These are phyloP conservation scores for Epithemia pelagica DNA, from an alignment of 108 stramenopile genomes.

Conservation along the genomic window DNA sequence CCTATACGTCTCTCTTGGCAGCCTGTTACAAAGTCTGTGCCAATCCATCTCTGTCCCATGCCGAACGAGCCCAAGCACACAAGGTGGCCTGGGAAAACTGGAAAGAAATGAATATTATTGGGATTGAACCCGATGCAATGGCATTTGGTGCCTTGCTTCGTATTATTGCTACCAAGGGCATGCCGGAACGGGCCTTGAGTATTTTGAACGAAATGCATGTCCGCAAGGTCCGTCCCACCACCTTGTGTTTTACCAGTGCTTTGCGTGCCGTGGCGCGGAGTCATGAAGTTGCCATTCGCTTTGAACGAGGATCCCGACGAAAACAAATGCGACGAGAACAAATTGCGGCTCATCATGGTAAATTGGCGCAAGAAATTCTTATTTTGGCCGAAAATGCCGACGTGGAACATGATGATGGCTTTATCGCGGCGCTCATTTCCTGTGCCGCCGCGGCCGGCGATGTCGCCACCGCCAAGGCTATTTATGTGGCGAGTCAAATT, in stretches of 20 bases:
- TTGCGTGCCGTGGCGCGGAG: conserved; percentile 59
- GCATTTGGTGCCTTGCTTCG: conserved; percentile 77
- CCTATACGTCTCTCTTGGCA: conserved; percentile 78
- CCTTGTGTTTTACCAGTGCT: conserved; percentile 69
- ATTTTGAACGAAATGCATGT: conserved; percentile 73
- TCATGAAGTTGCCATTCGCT: conserved; percentile 65
- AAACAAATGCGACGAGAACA: conserved; percentile 53
- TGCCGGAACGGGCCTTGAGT: conserved; percentile 66
- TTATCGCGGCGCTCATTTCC: conserved; percentile 67
- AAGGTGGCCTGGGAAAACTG: conserved; percentile 69
- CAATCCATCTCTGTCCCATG: conserved; percentile 54
- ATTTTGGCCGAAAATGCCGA: conserved; percentile 71
- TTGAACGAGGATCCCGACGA: conserved; percentile 54
- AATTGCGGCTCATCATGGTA: conserved; percentile 69
- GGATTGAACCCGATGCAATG: conserved; percentile 75
- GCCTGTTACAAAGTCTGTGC: conserved; percentile 75
- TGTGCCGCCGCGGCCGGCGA: conserved; percentile 80
- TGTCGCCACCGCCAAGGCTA: conserved; percentile 75
- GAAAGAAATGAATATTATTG: conserved; percentile 79
- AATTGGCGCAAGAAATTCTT: conserved; percentile 65
- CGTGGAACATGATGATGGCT: conserved; percentile 78
- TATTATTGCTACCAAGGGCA: conserved; percentile 64
- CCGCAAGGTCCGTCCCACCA: conserved; percentile 73
- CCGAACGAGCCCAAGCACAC: conserved; percentile 63
- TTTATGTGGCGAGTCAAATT: conserved; percentile 67